Base-by-base conservation (phyloP, 1,284 basidiomycete species). In the Fomes fomentarius region DNA sequence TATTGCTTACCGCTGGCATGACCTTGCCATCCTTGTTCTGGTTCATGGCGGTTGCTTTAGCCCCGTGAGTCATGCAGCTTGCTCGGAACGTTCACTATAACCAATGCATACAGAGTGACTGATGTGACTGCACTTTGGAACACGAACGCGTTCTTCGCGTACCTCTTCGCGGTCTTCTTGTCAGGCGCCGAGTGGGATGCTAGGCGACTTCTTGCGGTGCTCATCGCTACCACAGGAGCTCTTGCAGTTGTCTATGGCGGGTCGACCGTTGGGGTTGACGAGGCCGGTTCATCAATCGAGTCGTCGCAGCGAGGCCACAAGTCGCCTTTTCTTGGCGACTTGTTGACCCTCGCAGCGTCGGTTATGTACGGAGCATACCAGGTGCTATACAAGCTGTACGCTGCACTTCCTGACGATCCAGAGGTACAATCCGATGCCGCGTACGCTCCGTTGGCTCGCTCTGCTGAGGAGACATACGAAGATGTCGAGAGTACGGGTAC, bases 71-170 rank as follows among this genome's bases (percentile, higher is more conserved):
- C 4, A 30, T 22, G 14, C 28, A 48, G 28, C 21, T 6, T 15
- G 33, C 50, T 28, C 48, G 52, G 26, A 44, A 40, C 47, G 5
- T 49, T 57, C 43, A 62, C 54, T 57, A 28, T 57, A 37, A 50
- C 49, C 40, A 47, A 45, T 39, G 24, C 50, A 38, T 34, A 50
- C 61, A 92, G 89, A 38, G 74, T 92, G 28, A 87, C 83, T 57
- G 89, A 92, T 69, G 83, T 93, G 28, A 92, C 90, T 30, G 90
- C 91, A 12, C 82, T 93, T 17, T 93, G 89, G 87, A 93, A 93
- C 69, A 84, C 88, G 9, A 92, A 92, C 65, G 89, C 90, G 4
- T 91, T 93, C 72, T 93, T 91, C 67, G 87, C 86, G 14, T 93
- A 93, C 63, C 63, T 91, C 33, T 78, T 93, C 63, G 80, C 84